These are phyloP conservation scores for Hirsutella minnesotensis DNA, from an alignment of 2,329 filamentous ascomycete genomes.

Conservation along the genomic window DNA sequence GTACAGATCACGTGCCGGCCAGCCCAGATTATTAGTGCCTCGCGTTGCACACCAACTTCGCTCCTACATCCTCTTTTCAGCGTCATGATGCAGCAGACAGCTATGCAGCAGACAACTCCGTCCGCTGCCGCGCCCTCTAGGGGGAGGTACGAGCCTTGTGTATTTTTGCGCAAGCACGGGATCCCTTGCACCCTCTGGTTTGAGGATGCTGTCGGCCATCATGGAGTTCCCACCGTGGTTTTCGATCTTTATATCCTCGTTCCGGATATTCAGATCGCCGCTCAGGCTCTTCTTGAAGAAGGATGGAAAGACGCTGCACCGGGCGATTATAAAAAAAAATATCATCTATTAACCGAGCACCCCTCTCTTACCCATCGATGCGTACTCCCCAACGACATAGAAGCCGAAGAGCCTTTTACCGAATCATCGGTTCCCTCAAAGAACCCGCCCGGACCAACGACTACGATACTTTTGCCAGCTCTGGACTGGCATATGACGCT, in stretches of 20 bases:
- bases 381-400: no score
- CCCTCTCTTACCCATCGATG: background rate
- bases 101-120: no score
- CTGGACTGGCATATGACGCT: background rate
- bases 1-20: no score
- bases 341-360: background rate
- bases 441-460: background rate
- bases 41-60: no score
- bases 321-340: background rate
- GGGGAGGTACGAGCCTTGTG: background rate
- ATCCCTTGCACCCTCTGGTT: background rate
- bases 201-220: background rate
- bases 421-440: no score
- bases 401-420: no score
- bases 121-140: no score
- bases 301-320: background rate
- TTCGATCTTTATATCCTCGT: background rate
- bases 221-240: background rate
- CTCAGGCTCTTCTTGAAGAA: background rate
- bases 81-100: no score
- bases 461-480: background rate
- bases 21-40: no score
- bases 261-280: background rate
- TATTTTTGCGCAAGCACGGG: background rate
- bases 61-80: no score